Conservation (phyloP, 495 filamentous ascomycete species). For the Penicillium tannophilum region DNA sequence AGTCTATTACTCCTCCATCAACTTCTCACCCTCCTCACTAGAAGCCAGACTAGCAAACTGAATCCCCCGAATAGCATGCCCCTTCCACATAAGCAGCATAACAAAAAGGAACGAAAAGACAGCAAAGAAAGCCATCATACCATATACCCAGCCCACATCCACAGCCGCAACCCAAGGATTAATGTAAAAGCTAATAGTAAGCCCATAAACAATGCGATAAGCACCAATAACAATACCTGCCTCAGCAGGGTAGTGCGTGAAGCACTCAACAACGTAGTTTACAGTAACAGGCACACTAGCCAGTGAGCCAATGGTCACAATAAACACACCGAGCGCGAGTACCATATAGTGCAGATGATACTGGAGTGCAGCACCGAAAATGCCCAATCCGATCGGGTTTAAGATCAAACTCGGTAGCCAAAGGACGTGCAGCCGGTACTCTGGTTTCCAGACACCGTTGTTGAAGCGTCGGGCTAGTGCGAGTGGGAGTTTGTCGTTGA, state of each 20-base stretch:
- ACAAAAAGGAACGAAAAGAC: slow-evolving; percentile 41
- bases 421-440: slow-evolving; percentile 53
- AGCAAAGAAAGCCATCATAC: slow-evolving; percentile 53
- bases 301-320: slow-evolving; percentile 45
- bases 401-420: slow-evolving; percentile 47
- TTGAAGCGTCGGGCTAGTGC: slow-evolving; percentile 33
- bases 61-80: slow-evolving; percentile 26
- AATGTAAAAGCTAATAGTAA: slow-evolving; percentile 52
- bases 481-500: slow-evolving; percentile 51
- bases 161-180: slow-evolving; percentile 48
- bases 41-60: slow-evolving; percentile 29
- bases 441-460: slow-evolving; percentile 51
- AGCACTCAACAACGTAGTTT: slow-evolving; percentile 54
- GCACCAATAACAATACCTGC: slow-evolving; percentile 42
- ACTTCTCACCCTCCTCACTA: slow-evolving; percentile 30
- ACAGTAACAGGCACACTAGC: slow-evolving; percentile 45
- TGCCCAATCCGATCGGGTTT: slow-evolving; percentile 49
- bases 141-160: slow-evolving; percentile 53
- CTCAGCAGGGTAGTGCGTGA: slow-evolving; percentile 44
- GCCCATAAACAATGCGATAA: slow-evolving; percentile 45
- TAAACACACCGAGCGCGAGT: slow-evolving; percentile 45
- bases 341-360: slow-evolving; percentile 53
- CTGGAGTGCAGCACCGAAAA: slow-evolving; percentile 50
- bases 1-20: background rate
- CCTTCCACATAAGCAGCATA: slow-evolving; percentile 37